Conservation (phyloP, 2,329 filamentous ascomycete species). For the Blastomyces silverae region DNA sequence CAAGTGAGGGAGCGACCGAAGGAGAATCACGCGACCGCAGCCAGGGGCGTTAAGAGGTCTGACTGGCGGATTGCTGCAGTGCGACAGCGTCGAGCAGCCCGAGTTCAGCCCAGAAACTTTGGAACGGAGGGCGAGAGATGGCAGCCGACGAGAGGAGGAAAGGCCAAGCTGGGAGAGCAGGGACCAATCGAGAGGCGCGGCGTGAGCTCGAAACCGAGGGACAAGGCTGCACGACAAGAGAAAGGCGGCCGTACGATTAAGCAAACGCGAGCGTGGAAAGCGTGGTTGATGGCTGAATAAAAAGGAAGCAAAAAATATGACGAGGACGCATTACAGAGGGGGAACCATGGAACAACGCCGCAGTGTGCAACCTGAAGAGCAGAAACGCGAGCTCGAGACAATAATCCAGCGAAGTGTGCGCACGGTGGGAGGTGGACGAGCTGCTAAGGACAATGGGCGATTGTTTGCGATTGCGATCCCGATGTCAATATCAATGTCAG, state of each 20-base stretch:
- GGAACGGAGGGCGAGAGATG: background rate
- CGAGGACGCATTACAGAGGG: background rate
- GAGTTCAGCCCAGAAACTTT: background rate
- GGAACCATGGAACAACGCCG: slow-evolving; percentile 5
- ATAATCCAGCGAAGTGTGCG: background rate
- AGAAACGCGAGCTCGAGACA: background rate
- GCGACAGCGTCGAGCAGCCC: slow-evolving; percentile 9
- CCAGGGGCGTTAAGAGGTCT: slow-evolving; percentile 12
- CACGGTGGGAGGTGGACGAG: background rate
- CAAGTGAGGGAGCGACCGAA: slow-evolving; percentile 3
- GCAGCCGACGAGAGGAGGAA: background rate
- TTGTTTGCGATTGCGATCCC: background rate
- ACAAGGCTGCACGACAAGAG: slow-evolving; percentile 4
- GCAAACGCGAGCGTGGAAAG: slow-evolving; percentile 8
- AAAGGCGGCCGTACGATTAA: background rate
- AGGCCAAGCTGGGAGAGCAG: background rate
- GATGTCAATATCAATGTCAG: background rate
- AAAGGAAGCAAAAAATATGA: background rate
- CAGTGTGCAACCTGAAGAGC: slow-evolving; percentile 9
- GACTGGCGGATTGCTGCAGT: slow-evolving; percentile 3
- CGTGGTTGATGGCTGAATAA: slow-evolving; percentile 11
- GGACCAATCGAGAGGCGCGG: background rate
- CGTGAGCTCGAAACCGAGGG: background rate
- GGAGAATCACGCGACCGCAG: slow-evolving; percentile 14
- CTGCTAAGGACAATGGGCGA: background rate